Evolutionary conservation across 768 basidiomycete genomes (phyloP), one percentile per base, ranked within the genome.

Genomic region (Agaricus sinodeliciosus): DNA sequence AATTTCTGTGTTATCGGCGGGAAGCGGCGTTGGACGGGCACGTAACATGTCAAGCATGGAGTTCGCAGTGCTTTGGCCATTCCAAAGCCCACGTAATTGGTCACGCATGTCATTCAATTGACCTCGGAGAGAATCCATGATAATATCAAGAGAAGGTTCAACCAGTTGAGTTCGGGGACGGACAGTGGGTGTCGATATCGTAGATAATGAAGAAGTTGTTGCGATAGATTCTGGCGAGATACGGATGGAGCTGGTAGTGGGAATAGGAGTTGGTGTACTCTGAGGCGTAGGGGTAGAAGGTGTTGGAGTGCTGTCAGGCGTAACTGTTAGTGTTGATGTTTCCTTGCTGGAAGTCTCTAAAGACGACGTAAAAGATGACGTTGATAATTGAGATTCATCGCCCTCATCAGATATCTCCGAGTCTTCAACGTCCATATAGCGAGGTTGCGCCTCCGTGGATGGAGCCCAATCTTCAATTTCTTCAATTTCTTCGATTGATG

Each of bases 1-100:
- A 42, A 79, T 57, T 49, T 62, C 78, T 48, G 61, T 72, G 67
- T 61, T 77, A 26, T 75, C 70, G 25, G 64, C 66, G 5, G 67
- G 63, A 19, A 59, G 64, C 5, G 69, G 68, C n/a, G 63, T 57
- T 42, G 72, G 66, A 16, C 77, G 74, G 27, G 75, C 72, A 16
- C 79, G 76, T 49, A 93, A 69, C 22, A 83, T 78, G 51, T 86
- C 80, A 34, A 94, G 65, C 55, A 81, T 68, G 27, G 77, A 73
- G 48, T 82, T 81, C 6, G 85, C 78, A 0, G 76, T 69, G 0
- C 65, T 60, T 65, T 94, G 90, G 4, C 77, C 80, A 44, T 86
- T 75, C 65, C 79, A 72, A 18, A 95, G 64, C 8, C 75, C 78
- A 9, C 72, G 69, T 6, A 84, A 72, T 58, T 84, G 80, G 6